A percentile compares a stretch with the other conserved stretches of the same genome.
These are phyloP conservation scores for Solanum lycopersicoides DNA, from an alignment of 257 asterid genomes.

Conservation along the genomic window DNA sequence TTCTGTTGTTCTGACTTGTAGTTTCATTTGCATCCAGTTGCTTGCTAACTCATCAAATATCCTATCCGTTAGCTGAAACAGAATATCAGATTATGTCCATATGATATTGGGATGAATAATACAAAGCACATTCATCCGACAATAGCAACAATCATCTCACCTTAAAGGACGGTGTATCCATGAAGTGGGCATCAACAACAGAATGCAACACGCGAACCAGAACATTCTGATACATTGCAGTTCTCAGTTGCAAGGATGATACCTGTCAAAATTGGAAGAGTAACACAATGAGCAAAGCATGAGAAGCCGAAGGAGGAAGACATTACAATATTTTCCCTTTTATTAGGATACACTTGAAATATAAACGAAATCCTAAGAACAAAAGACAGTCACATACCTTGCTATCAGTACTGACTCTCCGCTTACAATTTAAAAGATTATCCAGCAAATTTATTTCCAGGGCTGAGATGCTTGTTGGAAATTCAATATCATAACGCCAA, in stretches of 20 bases:
- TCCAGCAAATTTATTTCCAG: slow-evolving; percentile 39
- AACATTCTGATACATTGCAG: slow-evolving; percentile 48
- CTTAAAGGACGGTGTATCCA: slow-evolving; percentile 46
- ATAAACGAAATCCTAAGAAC: neutral
- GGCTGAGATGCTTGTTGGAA: slow-evolving; percentile 35
- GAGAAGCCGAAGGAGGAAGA: neutral
- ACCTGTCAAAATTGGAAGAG: slow-evolving; percentile 11
- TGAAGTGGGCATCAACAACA: slow-evolving; percentile 46
- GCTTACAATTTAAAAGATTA: slow-evolving; percentile 14
- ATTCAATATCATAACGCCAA: slow-evolving; percentile 26
- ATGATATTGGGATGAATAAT: neutral
- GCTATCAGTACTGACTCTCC: slow-evolving; percentile 13
- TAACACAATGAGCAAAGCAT: neutral
- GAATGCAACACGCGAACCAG: slow-evolving; percentile 47
- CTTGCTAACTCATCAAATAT: slow-evolving; percentile 53
- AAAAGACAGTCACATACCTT: slow-evolving; percentile 25
- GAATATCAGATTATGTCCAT: slow-evolving; percentile 7
- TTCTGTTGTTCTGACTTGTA: slow-evolving; percentile 36
- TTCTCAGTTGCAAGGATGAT: slow-evolving; percentile 37
- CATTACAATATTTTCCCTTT: neutral
- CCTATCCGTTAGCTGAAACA: slow-evolving; percentile 46
- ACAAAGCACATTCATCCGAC: slow-evolving; percentile 3
- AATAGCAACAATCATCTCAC: slow-evolving; percentile 17
- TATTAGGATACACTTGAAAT: neutral
- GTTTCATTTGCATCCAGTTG: slow-evolving; percentile 61